Conservation (phyloP, 495 filamentous ascomycete species). For the Penicillium paradoxum region DNA sequence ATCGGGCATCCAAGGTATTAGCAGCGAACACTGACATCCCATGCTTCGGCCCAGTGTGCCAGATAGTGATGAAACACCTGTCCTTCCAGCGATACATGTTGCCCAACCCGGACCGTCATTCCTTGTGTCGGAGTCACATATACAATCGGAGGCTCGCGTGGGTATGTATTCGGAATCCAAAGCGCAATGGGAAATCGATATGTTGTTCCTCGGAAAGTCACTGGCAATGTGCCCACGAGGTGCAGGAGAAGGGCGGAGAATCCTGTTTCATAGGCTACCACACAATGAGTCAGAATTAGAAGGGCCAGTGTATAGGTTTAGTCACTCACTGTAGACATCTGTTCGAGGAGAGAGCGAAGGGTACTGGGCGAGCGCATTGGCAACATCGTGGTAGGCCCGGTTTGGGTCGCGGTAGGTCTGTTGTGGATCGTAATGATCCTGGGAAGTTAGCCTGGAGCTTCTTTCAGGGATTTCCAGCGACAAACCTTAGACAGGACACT, state of each 20-base stretch:
- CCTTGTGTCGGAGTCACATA: constrained; percentile 85
- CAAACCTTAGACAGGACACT: constrained; percentile 76
- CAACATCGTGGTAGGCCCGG: constrained; percentile 88
- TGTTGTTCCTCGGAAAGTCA: constrained; percentile 77
- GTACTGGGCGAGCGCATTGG: constrained; percentile 72
- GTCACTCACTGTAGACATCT: constrained; percentile 82
- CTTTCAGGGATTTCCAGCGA: not conserved
- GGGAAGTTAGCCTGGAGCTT: constrained; percentile 1
- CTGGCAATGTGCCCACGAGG: constrained; percentile 80
- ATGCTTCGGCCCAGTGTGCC: constrained; percentile 78
- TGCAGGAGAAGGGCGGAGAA: constrained; percentile 81
- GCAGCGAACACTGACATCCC: constrained; percentile 68
- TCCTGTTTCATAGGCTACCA: constrained; percentile 80
- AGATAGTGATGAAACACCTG: constrained; percentile 94
- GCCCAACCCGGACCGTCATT: constrained; percentile 86
- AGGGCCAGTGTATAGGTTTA: too few species aligned
- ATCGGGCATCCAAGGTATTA: not conserved
- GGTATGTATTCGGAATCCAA: constrained; percentile 96
- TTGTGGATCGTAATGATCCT: constrained; percentile 91
- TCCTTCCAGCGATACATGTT: constrained; percentile 93
- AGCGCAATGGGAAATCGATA: constrained; percentile 89
- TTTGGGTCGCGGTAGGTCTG: constrained; percentile 89
- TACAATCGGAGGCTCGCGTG: constrained; percentile 72
- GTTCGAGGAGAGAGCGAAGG: constrained; percentile 85
- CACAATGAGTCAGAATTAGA: not conserved